These are phyloP conservation scores for Catharanthus roseus DNA, from an alignment of 257 asterid genomes.

Conservation along the genomic window DNA sequence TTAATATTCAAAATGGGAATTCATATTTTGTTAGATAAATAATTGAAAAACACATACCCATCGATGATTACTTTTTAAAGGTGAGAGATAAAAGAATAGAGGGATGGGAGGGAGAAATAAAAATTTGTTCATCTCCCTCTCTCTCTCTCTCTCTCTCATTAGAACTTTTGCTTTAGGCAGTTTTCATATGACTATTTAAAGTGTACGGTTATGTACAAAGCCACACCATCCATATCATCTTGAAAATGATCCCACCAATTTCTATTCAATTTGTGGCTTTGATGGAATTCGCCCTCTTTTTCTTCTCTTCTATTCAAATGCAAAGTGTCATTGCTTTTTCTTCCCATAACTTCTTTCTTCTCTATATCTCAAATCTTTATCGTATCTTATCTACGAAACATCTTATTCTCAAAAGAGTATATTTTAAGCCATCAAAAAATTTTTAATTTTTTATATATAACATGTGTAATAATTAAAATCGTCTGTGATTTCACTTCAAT, in stretches of 20 bases:
- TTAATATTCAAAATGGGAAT: too few relatives aligned
- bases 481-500: not conserved
- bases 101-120: not conserved
- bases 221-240: conserved; percentile 5
- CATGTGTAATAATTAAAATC: not conserved
- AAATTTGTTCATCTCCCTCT: not conserved
- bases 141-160: too few relatives aligned
- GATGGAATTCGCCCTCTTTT: not conserved
- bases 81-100: conserved; percentile 4
- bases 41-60: not conserved
- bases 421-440: too few relatives aligned
- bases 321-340: not conserved
- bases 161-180: not conserved
- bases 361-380: not conserved
- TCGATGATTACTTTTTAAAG: conserved; percentile 7
- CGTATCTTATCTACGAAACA: not conserved
- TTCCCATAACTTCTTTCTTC: not conserved
- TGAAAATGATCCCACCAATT: conserved; percentile 16
- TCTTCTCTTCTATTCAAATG: not conserved
- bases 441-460: too few relatives aligned
- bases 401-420: too few relatives aligned
- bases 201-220: conserved; percentile 7
- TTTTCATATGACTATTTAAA: not conserved
- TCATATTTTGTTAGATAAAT: not conserved
- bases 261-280: not conserved